These are phyloP conservation scores for Mycothermus thermophilus DNA, from an alignment of 495 filamentous ascomycete genomes.

Conservation along the genomic window DNA sequence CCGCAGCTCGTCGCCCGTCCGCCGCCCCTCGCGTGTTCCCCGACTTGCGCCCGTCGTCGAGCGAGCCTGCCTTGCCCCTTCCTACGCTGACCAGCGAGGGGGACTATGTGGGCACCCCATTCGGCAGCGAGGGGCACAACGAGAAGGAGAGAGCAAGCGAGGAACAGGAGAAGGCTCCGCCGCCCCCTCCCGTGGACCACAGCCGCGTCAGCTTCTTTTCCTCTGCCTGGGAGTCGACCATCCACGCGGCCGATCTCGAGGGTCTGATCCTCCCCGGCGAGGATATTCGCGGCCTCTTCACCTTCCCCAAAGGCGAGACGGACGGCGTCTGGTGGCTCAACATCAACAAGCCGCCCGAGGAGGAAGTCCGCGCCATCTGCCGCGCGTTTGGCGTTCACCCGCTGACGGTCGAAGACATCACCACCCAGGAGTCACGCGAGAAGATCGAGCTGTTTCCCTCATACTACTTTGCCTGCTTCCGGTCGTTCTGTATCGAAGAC, in stretches of 20 bases:
- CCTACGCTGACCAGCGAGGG: conserved; percentile 32
- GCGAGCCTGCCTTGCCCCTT: conserved; percentile 5
- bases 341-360: conserved; percentile 76
- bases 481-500: conserved; percentile 57
- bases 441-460: conserved; percentile 96
- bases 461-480: conserved; percentile 97
- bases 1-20: conserved; percentile 23
- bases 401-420: conserved; percentile 86
- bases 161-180: conserved; percentile 8
- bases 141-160: conserved; percentile 23
- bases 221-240: conserved; percentile 77
- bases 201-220: conserved; percentile 93
- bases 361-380: conserved; percentile 76
- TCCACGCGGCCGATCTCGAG: conserved; percentile 78
- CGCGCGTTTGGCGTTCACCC: conserved; percentile 88
- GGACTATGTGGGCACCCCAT: conserved; percentile 34
- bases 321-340: conserved; percentile 92
- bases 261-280: conserved; percentile 80
- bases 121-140: conserved; percentile 16
- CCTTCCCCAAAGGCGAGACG: conserved; percentile 50
- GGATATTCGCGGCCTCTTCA: conserved; percentile 77
- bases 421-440: conserved; percentile 84
- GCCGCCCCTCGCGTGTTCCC: conserved; percentile 44
- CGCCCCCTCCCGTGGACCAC: conserved; percentile 33
- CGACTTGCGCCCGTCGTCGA: conserved; percentile 35